Evolutionary conservation across 306 rosid species (phyloP).

Genomic region (Bauhinia variegata): DNA sequence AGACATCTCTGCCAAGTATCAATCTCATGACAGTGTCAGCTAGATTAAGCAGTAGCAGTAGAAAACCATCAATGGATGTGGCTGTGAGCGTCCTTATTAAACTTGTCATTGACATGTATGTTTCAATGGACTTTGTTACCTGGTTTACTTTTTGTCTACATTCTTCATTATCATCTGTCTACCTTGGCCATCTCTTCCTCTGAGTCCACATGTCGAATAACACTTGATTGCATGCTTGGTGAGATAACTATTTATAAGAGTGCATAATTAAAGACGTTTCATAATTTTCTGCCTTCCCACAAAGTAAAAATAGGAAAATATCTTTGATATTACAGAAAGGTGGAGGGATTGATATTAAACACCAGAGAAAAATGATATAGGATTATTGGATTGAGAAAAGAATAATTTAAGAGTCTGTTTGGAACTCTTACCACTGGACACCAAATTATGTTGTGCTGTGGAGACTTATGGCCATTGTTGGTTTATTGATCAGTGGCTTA

Average conservation of each 20-base stretch:
- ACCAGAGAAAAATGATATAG: slow-evolving; percentile 18
- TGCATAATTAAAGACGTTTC: not conserved
- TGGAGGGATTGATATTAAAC: slow-evolving; percentile 19
- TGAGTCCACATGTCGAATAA: not conserved
- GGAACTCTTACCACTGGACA: too few relatives aligned
- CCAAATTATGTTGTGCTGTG: not conserved
- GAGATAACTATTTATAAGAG: slow-evolving; percentile 25
- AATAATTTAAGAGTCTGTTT: too few relatives aligned
- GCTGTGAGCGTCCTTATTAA: slow-evolving; percentile 99
- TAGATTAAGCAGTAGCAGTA: slow-evolving; percentile 67
- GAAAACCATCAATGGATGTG: slow-evolving; percentile 94
- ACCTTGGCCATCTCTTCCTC: slow-evolving; percentile 9
- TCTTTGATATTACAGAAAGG: not conserved
- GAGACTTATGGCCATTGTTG: not conserved
- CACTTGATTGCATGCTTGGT: slow-evolving; percentile 10
- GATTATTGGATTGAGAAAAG: slow-evolving; percentile 13
- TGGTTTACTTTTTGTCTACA: slow-evolving; percentile 23
- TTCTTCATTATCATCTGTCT: slow-evolving; percentile 21
- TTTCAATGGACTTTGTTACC: slow-evolving; percentile 38
- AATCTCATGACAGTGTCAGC: slow-evolving; percentile 63
- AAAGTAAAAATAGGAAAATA: slow-evolving; percentile 8
- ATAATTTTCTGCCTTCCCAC: not conserved
- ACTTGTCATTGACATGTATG: slow-evolving; percentile 98
- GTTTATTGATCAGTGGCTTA: not conserved
- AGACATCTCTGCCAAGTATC: slow-evolving; percentile 62